phyloP scores from a whole-genome alignment of 306 rosid species.

The Rosa multiflora region DNA sequence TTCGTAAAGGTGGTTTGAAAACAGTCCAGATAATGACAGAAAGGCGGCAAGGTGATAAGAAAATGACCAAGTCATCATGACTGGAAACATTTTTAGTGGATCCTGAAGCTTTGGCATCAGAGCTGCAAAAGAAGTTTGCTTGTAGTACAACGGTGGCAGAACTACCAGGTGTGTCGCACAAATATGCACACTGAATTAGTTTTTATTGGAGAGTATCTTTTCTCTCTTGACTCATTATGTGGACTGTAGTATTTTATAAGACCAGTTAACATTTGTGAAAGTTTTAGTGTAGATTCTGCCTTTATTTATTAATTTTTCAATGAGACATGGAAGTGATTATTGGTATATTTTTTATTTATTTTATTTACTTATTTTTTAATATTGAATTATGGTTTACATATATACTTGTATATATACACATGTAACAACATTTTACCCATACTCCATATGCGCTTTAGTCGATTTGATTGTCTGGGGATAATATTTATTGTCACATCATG shows the following conservation, averaged over 20 bases:
- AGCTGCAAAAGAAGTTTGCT: conserved; percentile 92
- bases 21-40: conserved; percentile 86
- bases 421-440: too few relatives aligned
- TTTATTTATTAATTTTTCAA: too few relatives aligned
- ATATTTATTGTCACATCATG: neutral
- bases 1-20: conserved; percentile 84
- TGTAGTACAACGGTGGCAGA: conserved; percentile 88
- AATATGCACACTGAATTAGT: neutral
- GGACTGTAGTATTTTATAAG: conserved; percentile 7
- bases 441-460: neutral
- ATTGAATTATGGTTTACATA: too few relatives aligned
- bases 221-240: neutral
- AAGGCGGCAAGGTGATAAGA: conserved; percentile 89
- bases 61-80: conserved; percentile 84
- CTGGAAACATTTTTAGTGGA: conserved; percentile 81
- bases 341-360: neutral
- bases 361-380: too few relatives aligned
- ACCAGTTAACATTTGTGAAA: too few relatives aligned
- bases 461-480: neutral
- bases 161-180: conserved; percentile 61
- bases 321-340: too few relatives aligned
- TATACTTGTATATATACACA: too few relatives aligned
- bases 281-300: neutral
- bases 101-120: conserved; percentile 87
- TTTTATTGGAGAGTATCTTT: neutral